Evolutionary conservation across 2,329 filamentous ascomycete genomes (phyloP).

Genomic region (Ascochyta koolunga): DNA sequence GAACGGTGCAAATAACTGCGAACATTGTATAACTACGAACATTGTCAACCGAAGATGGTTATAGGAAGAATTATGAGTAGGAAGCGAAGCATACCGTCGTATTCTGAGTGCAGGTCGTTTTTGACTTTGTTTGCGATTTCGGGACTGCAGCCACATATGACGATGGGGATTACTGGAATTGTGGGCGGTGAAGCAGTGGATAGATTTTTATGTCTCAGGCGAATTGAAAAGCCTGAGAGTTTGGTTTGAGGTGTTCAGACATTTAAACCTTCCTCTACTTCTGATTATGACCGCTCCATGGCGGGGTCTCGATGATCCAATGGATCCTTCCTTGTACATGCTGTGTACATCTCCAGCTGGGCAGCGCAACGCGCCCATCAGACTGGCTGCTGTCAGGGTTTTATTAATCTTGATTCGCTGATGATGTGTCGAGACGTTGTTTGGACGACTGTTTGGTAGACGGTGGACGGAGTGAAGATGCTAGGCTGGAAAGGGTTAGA

Average conservation of each 20-base stretch:
- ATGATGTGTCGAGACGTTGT: neutral
- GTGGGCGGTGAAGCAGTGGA: neutral
- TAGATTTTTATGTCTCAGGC: no score
- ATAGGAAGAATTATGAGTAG: no score
- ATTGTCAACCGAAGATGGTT: no score
- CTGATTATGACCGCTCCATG: neutral
- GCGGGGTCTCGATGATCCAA: neutral
- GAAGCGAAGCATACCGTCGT: slow-evolving; percentile 23
- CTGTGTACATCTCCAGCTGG: neutral
- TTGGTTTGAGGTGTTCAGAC: no score
- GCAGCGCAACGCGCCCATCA: neutral
- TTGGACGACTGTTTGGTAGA: neutral
- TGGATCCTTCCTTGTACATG: neutral
- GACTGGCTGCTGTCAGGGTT: no score
- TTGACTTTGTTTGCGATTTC: slow-evolving; percentile 14
- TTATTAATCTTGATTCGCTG: neutral
- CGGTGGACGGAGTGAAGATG: neutral
- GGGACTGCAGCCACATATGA: slow-evolving; percentile 19
- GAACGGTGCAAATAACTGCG: slow-evolving; percentile 18
- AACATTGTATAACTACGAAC: neutral
- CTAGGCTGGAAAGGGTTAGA: neutral
- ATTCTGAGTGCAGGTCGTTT: slow-evolving; percentile 17
- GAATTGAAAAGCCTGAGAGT: no score
- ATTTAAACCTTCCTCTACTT: no score
- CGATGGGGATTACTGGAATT: slow-evolving; percentile 20